Percentiles rank a stretch among this genome's conserved stretches.
These are phyloP conservation scores for Trichoderma semiorbis DNA, from an alignment of 2,329 filamentous ascomycete species.

Conservation along the genomic window DNA sequence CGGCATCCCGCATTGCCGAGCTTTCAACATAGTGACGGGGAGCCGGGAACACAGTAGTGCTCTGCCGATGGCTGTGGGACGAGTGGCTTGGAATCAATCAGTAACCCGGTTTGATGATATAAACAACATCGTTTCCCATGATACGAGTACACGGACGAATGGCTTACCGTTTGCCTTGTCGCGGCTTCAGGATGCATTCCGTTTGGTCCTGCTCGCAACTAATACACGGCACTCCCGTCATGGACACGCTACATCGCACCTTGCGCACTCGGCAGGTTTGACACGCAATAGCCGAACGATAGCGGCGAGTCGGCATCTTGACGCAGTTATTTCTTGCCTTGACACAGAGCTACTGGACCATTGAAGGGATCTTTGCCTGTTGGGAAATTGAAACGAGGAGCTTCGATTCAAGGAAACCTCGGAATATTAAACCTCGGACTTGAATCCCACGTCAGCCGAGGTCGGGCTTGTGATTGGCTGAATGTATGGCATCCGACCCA, in stretches of 20 bases:
- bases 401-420: background rate
- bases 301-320: conserved; percentile 11
- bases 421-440: conserved; percentile 13
- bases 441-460: background rate
- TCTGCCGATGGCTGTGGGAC: conserved; percentile 12
- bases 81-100: conserved; percentile 1
- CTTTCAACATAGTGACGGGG: conserved; percentile 9
- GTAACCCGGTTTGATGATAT: background rate
- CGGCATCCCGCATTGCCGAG: conserved; percentile 1
- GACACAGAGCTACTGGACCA: background rate
- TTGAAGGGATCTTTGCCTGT: background rate
- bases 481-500: background rate
- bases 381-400: conserved; percentile 9
- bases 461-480: background rate
- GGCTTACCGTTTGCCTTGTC: conserved; percentile 13
- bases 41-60: conserved; percentile 9
- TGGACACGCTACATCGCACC: conserved; percentile 13
- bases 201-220: conserved; percentile 14
- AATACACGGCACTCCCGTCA: conserved; percentile 14
- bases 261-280: conserved; percentile 13
- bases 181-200: conserved; percentile 12
- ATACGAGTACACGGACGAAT: background rate
- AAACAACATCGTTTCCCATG: background rate
- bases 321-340: background rate
- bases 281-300: conserved; percentile 13